Percentiles rank a stretch among this genome's conserved stretches.
phyloP scores from a whole-genome alignment of 2,329 filamentous ascomycete species.

The Hymenoscyphus fraxineus region DNA sequence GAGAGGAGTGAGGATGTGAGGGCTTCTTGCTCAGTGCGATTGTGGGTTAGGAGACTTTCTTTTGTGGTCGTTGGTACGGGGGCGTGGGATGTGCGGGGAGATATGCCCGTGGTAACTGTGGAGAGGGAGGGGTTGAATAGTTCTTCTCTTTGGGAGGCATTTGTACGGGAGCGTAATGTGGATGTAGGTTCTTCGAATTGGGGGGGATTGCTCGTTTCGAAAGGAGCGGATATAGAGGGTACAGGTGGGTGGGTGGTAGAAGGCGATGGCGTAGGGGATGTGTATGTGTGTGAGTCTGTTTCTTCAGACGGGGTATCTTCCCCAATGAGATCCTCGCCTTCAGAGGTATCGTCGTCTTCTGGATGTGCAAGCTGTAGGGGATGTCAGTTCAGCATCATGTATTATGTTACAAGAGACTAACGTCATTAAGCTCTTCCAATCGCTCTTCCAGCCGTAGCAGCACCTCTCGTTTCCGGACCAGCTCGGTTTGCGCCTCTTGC shows the following conservation, averaged over 20 bases:
- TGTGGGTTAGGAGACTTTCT: constrained; percentile 71
- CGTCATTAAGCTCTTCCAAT: constrained; percentile 64
- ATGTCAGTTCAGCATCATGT: constrained; percentile 32
- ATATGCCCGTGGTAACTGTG: constrained; percentile 26
- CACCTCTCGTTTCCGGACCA: constrained; percentile 61
- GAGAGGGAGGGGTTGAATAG: constrained; percentile 24
- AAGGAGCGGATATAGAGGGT: background rate
- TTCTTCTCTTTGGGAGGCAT: constrained; percentile 14
- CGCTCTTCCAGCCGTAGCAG: constrained; percentile 64
- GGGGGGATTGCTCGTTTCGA: background rate
- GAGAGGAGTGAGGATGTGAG: constrained; percentile 77
- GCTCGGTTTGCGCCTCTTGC: constrained; percentile 58
- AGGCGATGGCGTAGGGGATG: constrained; percentile 12
- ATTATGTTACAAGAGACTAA: constrained; percentile 32
- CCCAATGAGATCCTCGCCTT: constrained; percentile 55
- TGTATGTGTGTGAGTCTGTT: constrained; percentile 24
- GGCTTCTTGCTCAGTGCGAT: constrained; percentile 77
- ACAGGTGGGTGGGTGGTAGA: constrained; percentile 6
- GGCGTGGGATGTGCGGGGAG: constrained; percentile 13
- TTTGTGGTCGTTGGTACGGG: constrained; percentile 51
- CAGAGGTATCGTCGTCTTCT: constrained; percentile 37
- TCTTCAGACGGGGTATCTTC: constrained; percentile 49
- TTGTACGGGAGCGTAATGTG: constrained; percentile 27
- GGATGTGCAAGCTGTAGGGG: constrained; percentile 26
- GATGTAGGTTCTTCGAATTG: constrained; percentile 15